Percentiles rank a stretch among this genome's conserved stretches.
Evolutionary conservation across 2,329 filamentous ascomycete species (phyloP).

Genomic region (Ophiosphaerella korrae): DNA sequence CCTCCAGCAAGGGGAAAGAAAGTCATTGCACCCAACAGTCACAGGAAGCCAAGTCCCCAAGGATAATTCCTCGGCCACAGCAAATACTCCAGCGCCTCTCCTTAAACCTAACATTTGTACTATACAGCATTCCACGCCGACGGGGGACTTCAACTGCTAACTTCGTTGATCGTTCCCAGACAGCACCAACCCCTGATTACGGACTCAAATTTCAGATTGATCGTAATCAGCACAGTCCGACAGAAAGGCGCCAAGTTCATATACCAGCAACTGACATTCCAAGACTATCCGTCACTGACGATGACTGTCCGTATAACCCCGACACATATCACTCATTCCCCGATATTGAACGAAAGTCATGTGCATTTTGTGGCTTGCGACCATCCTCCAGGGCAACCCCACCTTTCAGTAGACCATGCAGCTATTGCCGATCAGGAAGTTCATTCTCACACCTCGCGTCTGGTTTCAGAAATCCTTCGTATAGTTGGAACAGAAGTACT

Average conservation of each 20-base stretch:
- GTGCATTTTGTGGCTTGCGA: conserved; percentile 21
- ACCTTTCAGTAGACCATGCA: conserved; percentile 14
- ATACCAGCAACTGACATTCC: conserved; percentile 10
- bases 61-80: conserved; percentile 12
- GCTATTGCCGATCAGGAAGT: conserved; percentile 13
- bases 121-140: conserved; percentile 9
- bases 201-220: neutral
- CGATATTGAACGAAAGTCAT: conserved; percentile 19
- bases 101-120: conserved; percentile 11
- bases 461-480: neutral
- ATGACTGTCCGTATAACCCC: conserved; percentile 25
- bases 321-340: conserved; percentile 23
- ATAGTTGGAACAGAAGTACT: neutral
- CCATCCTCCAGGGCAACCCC: neutral
- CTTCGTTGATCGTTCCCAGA: neutral
- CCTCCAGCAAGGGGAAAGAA: neutral
- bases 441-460: conserved; percentile 15
- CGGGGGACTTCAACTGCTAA: conserved; percentile 2
- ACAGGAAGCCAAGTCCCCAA: no score
- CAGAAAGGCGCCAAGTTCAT: neutral
- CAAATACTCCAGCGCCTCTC: conserved; percentile 23
- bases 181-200: conserved; percentile 1
- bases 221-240: no score
- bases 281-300: conserved; percentile 7
- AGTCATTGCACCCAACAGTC: neutral